Conservation (phyloP, 1,284 basidiomycete species). For the Tremellales sp. region DNA sequence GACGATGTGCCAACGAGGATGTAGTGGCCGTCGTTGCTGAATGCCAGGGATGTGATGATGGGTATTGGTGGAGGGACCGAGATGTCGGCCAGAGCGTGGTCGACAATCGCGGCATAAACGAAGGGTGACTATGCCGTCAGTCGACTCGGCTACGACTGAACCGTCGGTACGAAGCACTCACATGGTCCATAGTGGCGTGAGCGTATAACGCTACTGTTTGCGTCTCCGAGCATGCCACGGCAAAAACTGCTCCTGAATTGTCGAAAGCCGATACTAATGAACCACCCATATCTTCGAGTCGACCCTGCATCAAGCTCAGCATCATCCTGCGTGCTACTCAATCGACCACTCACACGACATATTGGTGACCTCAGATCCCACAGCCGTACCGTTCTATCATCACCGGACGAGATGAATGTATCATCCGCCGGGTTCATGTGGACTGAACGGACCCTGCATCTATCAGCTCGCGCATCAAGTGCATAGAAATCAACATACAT, state of each 20-base stretch:
- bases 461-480: not conserved
- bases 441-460: constrained; percentile 73
- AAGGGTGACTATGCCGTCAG: constrained; percentile 74
- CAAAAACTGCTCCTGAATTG: constrained; percentile 82
- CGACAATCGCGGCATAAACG: constrained; percentile 68
- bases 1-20: constrained; percentile 89
- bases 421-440: constrained; percentile 92
- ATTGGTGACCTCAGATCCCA: constrained; percentile 86
- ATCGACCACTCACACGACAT: constrained; percentile 59
- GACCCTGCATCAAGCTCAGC: constrained; percentile 38
- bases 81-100: constrained; percentile 66
- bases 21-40: constrained; percentile 84
- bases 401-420: constrained; percentile 88
- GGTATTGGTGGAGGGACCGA: constrained; percentile 81
- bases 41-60: constrained; percentile 83
- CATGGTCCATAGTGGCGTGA: constrained; percentile 77
- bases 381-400: constrained; percentile 90
- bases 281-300: constrained; percentile 53
- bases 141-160: not conserved
- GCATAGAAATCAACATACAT: constrained; percentile 43
- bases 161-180: constrained; percentile 21
- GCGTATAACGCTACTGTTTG: constrained; percentile 84
- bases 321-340: constrained; percentile 1
- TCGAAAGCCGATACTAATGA: constrained; percentile 88
- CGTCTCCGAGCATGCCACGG: constrained; percentile 78